Evolutionary conservation across 805 yeast species (phyloP).

Genomic region (Metschnikowia matae): DNA sequence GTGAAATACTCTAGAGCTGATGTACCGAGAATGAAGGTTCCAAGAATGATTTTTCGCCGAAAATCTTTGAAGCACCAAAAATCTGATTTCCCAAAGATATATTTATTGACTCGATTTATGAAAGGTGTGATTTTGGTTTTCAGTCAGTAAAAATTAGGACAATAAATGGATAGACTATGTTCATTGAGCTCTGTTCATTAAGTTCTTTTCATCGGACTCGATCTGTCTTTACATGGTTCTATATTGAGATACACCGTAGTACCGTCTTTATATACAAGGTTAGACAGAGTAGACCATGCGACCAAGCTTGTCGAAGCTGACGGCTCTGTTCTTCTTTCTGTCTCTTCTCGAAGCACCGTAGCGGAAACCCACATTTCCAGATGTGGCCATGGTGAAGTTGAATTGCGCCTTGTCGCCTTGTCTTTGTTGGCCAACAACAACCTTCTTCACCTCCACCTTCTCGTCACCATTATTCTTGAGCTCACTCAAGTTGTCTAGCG

Average conservation of each 20-base stretch:
- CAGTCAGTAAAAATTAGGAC: too few species aligned
- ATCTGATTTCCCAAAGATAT: too few species aligned
- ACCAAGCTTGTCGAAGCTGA: slow-evolving; percentile 68
- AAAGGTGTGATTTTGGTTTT: too few species aligned
- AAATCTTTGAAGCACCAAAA: too few species aligned
- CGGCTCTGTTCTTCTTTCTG: slow-evolving; percentile 74
- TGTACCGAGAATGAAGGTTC: too few species aligned
- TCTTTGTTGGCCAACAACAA: slow-evolving; percentile 51
- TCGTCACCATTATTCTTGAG: slow-evolving; percentile 49
- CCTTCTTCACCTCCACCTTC: slow-evolving; percentile 25
- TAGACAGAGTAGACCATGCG: slow-evolving; percentile 40
- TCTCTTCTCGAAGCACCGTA: slow-evolving; percentile 91
- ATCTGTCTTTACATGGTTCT: neutral
- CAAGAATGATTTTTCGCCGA: too few species aligned
- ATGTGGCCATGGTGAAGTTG: slow-evolving; percentile 72
- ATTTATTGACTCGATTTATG: too few species aligned
- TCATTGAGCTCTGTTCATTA: too few species aligned
- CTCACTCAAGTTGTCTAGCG: slow-evolving; percentile 65
- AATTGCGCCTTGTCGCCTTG: slow-evolving; percentile 69
- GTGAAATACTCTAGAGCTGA: neutral
- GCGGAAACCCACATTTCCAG: slow-evolving; percentile 84
- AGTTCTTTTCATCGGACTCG: neutral
- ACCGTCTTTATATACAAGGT: neutral
- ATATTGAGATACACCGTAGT: neutral
- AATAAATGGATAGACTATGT: neutral